These are phyloP conservation scores for Chalciporus sphaerocephalus DNA, from an alignment of 768 basidiomycete genomes.

Conservation along the genomic window DNA sequence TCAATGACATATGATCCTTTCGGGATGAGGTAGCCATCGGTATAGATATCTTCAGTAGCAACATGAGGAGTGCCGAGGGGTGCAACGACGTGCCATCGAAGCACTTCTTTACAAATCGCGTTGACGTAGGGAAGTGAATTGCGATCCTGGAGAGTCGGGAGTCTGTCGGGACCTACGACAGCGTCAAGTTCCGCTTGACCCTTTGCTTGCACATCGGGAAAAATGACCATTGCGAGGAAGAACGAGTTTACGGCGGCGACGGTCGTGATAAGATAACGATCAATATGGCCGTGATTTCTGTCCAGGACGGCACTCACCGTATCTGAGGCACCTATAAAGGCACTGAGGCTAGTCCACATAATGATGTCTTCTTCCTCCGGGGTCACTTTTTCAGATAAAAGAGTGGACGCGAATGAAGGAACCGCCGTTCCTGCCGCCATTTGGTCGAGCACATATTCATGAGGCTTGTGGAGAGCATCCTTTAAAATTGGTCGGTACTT, in stretches of 20 bases:
- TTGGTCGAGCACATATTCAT: constrained; percentile 11
- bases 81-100: constrained; percentile 2
- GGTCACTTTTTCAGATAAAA: constrained; percentile 8
- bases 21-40: constrained; percentile 20
- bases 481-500: constrained; percentile 2
- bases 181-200: constrained; percentile 15
- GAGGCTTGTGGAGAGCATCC: neutral
- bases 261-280: too few species aligned
- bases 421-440: constrained; percentile 10
- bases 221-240: constrained; percentile 17
- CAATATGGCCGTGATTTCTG: too few species aligned
- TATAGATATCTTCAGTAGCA: constrained; percentile 12
- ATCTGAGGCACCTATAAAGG: constrained; percentile 22
- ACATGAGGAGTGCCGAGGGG: constrained; percentile 9
- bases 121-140: constrained; percentile 15
- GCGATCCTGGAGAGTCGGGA: constrained; percentile 12
- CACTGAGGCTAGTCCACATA: constrained; percentile 14
- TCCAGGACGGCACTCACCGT: neutral
- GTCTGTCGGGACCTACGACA: constrained; percentile 8
- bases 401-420: constrained; percentile 10
- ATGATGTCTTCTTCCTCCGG: constrained; percentile 9
- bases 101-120: constrained; percentile 15
- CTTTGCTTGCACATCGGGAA: constrained; percentile 3
- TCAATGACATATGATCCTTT: constrained; percentile 9
- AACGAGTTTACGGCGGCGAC: constrained; percentile 8